These are phyloP conservation scores for fission yeast (Schizosaccharomyces pombe) DNA, from an alignment of 805 yeast species.

Conservation along the genomic window DNA sequence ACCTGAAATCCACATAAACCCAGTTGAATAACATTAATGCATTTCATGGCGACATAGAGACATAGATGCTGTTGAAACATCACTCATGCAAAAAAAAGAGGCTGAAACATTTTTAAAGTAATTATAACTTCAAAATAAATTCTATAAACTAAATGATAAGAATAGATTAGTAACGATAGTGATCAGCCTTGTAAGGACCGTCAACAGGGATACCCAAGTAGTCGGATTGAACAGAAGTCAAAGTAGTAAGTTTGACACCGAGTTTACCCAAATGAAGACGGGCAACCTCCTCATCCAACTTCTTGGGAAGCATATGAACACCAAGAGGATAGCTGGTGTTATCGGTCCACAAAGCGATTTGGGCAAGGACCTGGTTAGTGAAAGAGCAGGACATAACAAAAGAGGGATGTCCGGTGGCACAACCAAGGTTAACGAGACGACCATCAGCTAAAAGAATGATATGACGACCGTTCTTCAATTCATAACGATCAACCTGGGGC, in stretches of 20 bases:
- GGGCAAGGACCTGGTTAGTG: slow-evolving; percentile 98
- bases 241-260: slow-evolving; percentile 64
- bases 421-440: slow-evolving; percentile 96
- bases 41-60: background rate
- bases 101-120: too few relatives aligned
- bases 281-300: slow-evolving; percentile 96
- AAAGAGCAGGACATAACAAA: slow-evolving; percentile 98
- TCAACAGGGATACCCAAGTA: slow-evolving; percentile 75
- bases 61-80: slow-evolving; percentile 1
- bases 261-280: slow-evolving; percentile 86
- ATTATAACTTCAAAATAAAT: too few relatives aligned
- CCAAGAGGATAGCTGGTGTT: slow-evolving; percentile 62
- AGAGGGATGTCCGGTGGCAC: slow-evolving; percentile 98
- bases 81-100: too few relatives aligned
- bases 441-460: slow-evolving; percentile 93
- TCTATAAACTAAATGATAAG: background rate
- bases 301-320: slow-evolving; percentile 92
- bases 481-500: slow-evolving; percentile 97
- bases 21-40: background rate
- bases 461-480: slow-evolving; percentile 74
- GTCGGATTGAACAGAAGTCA: slow-evolving; percentile 65
- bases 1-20: background rate
- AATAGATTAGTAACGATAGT: slow-evolving; percentile 65
- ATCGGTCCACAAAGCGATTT: slow-evolving; percentile 88
- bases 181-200: slow-evolving; percentile 96